Base-by-base conservation (phyloP, 257 asterid genomes). In the Scutellaria galericulata region DNA sequence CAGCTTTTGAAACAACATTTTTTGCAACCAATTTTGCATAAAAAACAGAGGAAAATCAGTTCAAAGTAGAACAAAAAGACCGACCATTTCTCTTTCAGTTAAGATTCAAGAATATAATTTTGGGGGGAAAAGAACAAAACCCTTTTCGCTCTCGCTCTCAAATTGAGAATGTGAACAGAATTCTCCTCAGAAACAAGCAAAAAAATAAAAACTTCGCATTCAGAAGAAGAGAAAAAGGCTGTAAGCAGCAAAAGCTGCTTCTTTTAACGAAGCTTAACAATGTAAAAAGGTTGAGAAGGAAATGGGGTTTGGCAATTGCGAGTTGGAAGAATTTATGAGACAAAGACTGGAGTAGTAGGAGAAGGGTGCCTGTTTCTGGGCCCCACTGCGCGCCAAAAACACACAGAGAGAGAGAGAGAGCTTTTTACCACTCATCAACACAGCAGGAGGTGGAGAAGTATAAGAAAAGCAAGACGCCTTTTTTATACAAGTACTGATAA, bases 301-400 rank as follows among this genome's bases (percentile, higher is more conserved):
- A 77, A 76, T 72, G 72, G 79, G 79, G 61, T 72, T 52, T 63
- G 79, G 86, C 54, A 45, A 59, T 60, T 55, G 82, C 79, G 70
- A 60, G 88, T 82, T 80, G 90, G 48, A 80, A 80, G 90, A 81
- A 87, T 83, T 85, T 85, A 86, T 83, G 88, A 83, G 93, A 82
- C 75, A 76, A 42, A 70, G 92, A 84, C 83, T 12, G 39, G 78
- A 77, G 81, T 74, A 77, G 81, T 74, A 66, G 79, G 78, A 72
- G 75, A 75, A 48, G 75, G 68, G 73, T 63, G 58, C 0, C 44
- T 71, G 80, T 69, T 13, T 35, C 24, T 42, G 76, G 90, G 88
- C 60, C 87, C 93, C 78, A 74, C 75, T 35, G 58, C 66, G 64
- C 76, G 81, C 86, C 78, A 77, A 73, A 73, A 75, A 31, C 37